phyloP scores from a whole-genome alignment of 2,329 filamentous ascomycete genomes.

The Stagonosporopsis vannaccii region DNA sequence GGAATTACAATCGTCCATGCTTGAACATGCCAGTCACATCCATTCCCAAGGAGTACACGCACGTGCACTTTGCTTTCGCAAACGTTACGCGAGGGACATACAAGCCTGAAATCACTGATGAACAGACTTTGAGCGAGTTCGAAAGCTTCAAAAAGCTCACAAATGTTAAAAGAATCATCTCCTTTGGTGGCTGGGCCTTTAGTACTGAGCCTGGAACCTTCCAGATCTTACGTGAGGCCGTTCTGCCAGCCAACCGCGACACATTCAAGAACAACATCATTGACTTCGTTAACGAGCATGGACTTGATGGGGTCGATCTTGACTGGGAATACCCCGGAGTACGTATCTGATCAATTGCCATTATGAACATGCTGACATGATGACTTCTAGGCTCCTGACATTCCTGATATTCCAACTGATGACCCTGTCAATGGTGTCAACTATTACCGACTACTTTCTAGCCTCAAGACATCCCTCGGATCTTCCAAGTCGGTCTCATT shows the following conservation, averaged over 20 bases:
- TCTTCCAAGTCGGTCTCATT: conserved; percentile 29
- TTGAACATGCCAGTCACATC: not conserved
- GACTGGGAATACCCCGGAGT: conserved; percentile 56
- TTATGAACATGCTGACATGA: too few relatives aligned
- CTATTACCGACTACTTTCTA: conserved; percentile 49
- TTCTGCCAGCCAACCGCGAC: not conserved
- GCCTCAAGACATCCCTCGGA: not conserved
- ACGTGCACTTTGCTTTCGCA: not conserved
- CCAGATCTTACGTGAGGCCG: not conserved
- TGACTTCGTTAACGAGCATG: not conserved
- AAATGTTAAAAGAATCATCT: not conserved
- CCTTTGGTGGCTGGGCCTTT: not conserved
- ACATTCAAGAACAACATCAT: not conserved
- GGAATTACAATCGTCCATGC: not conserved
- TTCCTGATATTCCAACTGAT: not conserved
- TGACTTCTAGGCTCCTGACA: not conserved
- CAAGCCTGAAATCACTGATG: too few relatives aligned
- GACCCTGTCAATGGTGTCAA: conserved; percentile 21
- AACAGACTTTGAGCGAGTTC: not conserved
- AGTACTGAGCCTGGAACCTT: not conserved
- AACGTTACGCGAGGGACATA: not conserved
- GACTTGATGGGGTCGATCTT: conserved; percentile 50
- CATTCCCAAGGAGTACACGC: not conserved
- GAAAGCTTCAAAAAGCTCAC: not conserved
- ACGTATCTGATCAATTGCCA: too few relatives aligned